Evolutionary conservation across 2,329 filamentous ascomycete genomes (phyloP), one percentile per base, ranked within the genome.

Genomic region (Passalora sequoiae): DNA sequence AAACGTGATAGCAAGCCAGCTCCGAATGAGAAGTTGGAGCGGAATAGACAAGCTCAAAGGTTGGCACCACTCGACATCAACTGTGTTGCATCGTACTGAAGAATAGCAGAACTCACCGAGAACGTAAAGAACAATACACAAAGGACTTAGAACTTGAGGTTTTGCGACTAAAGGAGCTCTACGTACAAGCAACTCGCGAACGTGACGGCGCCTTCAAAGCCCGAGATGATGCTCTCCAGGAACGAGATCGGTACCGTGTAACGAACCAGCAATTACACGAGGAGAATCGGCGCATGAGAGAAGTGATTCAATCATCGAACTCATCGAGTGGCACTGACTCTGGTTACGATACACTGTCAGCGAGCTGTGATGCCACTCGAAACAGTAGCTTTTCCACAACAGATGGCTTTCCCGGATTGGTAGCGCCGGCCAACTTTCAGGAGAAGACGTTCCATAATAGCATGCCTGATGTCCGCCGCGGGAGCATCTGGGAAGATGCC

Each of bases 31-130:
- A 55, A 55, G 32, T 40, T 53, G 4, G 50, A 53, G 40, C 35
- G 50, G 8, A 55, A 55, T 40, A 41, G 53, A 38, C 53, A 55
- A 25, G 53, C 53, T 13, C 53, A 55, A 31, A 53, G 53, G 53
- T 53, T 30, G 9, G 22, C 9, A 10, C 8, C n/a, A 13, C 27
- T 33, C 32, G 12, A 42, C 17, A 7, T 16, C 16, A 30, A n/a
- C n/a, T n/a, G n/a, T n/a, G n/a, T n/a, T n/a, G n/a, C n/a, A n/a
- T n/a, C n/a, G n/a, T n/a, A n/a, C n/a, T n/a, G n/a, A n/a, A n/a
- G n/a, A n/a, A n/a, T n/a, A n/a, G 12, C 37, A 55, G 53, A 40
- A 51, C 50, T 15, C 53, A 55, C 20, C 50, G 53, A 20, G 53
- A 55, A 36, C 45, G 53, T 10, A 55, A 55, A 38, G 53, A 55